A percentile compares a stretch with the other conserved stretches of the same genome.
phyloP scores from a whole-genome alignment of 345 rosid species.

The Eucalyptus pauciflora region DNA sequence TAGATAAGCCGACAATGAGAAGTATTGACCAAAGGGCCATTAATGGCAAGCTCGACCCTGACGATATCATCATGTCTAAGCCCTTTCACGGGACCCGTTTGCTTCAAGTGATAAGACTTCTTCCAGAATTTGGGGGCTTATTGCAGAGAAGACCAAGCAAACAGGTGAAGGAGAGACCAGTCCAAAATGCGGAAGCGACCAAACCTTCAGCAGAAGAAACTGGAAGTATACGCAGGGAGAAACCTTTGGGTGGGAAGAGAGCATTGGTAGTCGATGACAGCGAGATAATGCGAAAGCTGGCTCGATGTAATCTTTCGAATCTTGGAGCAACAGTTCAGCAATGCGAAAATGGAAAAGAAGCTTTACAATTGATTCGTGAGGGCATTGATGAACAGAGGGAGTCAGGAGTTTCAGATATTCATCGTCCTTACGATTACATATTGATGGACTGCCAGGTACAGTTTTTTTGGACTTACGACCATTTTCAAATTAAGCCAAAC shows the following conservation, averaged over 20 bases:
- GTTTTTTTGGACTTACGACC: not conserved
- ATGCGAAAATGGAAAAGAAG: constrained; percentile 50
- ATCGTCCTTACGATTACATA: constrained; percentile 48
- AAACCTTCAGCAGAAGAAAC: not conserved
- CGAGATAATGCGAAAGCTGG: not conserved
- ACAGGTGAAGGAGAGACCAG: not conserved
- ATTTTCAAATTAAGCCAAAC: not conserved
- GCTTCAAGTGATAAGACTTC: constrained; percentile 20
- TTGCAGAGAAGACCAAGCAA: not conserved
- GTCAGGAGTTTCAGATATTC: not conserved
- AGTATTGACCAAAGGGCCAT: not conserved
- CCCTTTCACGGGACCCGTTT: constrained; percentile 82
- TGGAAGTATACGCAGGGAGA: not conserved
- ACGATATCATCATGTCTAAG: constrained; percentile 24
- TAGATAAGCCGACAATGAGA: constrained; percentile 27
- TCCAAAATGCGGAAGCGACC: not conserved
- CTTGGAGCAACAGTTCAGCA: constrained; percentile 44
- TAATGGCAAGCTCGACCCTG: not conserved
- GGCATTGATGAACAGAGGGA: constrained; percentile 6
- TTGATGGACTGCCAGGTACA: constrained; percentile 87
- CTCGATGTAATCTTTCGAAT: not conserved
- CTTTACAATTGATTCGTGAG: constrained; percentile 20
- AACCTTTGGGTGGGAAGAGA: constrained; percentile 43
- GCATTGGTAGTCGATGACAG: constrained; percentile 57
- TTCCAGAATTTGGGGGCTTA: constrained; percentile 50